Percentiles rank a stretch among this genome's conserved stretches.
phyloP scores from a whole-genome alignment of 352 stramenopile genomes.

The Pythium dissotocum region DNA sequence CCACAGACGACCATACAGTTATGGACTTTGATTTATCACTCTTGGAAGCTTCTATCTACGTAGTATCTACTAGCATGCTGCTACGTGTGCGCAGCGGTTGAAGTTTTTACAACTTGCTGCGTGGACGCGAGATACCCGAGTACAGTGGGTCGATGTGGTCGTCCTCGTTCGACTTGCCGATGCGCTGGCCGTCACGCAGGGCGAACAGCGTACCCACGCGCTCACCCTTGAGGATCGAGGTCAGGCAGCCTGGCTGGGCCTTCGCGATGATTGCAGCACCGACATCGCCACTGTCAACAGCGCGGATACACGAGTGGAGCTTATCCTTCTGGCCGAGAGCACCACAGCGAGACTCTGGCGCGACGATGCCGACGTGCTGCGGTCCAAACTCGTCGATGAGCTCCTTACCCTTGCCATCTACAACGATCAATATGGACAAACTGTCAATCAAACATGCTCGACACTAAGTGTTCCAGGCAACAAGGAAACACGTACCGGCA shows the following conservation, averaged over 20 bases:
- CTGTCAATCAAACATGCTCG: neutral
- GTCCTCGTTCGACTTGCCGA: constrained; percentile 48
- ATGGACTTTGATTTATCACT: constrained; percentile 2
- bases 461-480: no score
- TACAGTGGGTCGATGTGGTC: constrained; percentile 67
- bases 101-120: constrained; percentile 25
- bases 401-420: constrained; percentile 36
- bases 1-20: neutral
- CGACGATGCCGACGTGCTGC: constrained; percentile 44
- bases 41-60: neutral
- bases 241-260: constrained; percentile 56
- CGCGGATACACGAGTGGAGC: constrained; percentile 75
- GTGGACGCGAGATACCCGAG: constrained; percentile 48
- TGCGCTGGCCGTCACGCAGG: constrained; percentile 38
- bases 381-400: constrained; percentile 55
- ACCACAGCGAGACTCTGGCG: constrained; percentile 56
- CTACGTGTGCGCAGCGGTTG: neutral
- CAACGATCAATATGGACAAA: neutral
- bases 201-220: constrained; percentile 69
- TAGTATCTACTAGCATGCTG: no score
- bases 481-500: constrained; percentile 12
- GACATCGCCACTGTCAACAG: constrained; percentile 68
- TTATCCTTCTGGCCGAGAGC: constrained; percentile 79
- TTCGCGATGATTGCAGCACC: constrained; percentile 65
- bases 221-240: constrained; percentile 69